These are phyloP conservation scores for Penicillium subrubescens DNA, from an alignment of 495 filamentous ascomycete genomes.

Conservation along the genomic window DNA sequence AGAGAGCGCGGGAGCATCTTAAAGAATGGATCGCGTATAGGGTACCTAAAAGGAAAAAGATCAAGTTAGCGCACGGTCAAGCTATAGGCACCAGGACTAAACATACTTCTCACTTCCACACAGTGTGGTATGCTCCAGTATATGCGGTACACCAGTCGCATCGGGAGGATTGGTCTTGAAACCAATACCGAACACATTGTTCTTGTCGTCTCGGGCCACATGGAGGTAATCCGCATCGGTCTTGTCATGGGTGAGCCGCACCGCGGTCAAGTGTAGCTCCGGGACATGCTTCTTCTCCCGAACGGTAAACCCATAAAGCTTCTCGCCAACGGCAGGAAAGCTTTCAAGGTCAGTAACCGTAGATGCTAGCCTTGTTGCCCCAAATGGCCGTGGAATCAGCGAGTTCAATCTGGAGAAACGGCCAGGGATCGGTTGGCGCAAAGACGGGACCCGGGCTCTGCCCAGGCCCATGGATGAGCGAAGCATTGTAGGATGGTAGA, in stretches of 20 bases:
- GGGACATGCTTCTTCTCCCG: slow-evolving; percentile 86
- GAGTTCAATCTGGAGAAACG: slow-evolving; percentile 23
- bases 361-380: slow-evolving; percentile 56
- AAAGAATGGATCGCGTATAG: slow-evolving; percentile 97
- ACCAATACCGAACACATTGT: slow-evolving; percentile 98
- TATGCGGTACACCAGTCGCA: slow-evolving; percentile 94
- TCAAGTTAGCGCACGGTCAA: slow-evolving; percentile 26
- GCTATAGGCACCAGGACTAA: slow-evolving; percentile 1
- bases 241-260: slow-evolving; percentile 87
- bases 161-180: slow-evolving; percentile 99
- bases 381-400: slow-evolving; percentile 43
- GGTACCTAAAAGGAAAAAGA: slow-evolving; percentile 66
- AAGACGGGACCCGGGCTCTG: slow-evolving; percentile 30
- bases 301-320: slow-evolving; percentile 90
- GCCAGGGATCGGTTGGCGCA: slow-evolving; percentile 24
- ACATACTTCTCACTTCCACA: slow-evolving; percentile 93
- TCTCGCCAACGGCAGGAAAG: slow-evolving; percentile 76
- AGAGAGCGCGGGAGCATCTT: slow-evolving; percentile 98
- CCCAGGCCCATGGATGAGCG: slow-evolving; percentile 37
- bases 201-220: slow-evolving; percentile 89
- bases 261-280: slow-evolving; percentile 87
- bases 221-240: slow-evolving; percentile 96
- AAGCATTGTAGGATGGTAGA: slow-evolving; percentile 29
- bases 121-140: slow-evolving; percentile 93
- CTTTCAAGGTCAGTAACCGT: slow-evolving; percentile 71